Evolutionary conservation across 2,329 filamentous ascomycete genomes (phyloP).

Genomic region (Trichophyton benhamiae): DNA sequence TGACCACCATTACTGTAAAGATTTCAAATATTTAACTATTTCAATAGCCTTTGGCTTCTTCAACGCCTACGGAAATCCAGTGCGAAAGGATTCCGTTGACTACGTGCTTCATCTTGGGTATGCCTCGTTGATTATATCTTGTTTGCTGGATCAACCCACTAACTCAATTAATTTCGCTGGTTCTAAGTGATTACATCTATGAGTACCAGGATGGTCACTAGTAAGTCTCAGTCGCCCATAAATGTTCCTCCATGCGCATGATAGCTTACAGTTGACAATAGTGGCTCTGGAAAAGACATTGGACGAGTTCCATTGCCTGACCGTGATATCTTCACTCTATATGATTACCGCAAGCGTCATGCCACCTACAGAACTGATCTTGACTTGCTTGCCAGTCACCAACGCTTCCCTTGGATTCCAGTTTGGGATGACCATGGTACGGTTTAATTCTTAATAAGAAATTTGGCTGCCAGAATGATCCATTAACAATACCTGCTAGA

Average conservation of each 20-base stretch:
- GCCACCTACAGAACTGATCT: constrained; percentile 50
- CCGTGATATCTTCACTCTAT: constrained; percentile 30
- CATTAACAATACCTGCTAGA: constrained; percentile 25
- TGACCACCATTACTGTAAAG: not conserved
- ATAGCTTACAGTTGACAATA: not conserved
- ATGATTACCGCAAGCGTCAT: constrained; percentile 47
- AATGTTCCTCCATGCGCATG: not conserved
- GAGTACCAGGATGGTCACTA: constrained; percentile 40
- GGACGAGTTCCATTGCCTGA: constrained; percentile 8
- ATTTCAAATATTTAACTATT: constrained; percentile 3
- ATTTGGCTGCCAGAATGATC: not conserved
- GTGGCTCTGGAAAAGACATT: constrained; percentile 9
- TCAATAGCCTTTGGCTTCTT: constrained; percentile 42
- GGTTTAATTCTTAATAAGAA: not conserved
- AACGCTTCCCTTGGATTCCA: constrained; percentile 49
- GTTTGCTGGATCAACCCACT: too few species aligned
- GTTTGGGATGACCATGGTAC: constrained; percentile 51
- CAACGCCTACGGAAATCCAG: constrained; percentile 49
- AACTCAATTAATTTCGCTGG: too few species aligned
- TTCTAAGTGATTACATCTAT: constrained; percentile 47
- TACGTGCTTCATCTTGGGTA: constrained; percentile 44
- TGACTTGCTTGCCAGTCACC: constrained; percentile 46
- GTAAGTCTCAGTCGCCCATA: constrained; percentile 23
- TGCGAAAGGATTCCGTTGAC: constrained; percentile 47
- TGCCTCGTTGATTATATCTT: not conserved